Evolutionary conservation across 1,284 basidiomycete species (phyloP), one percentile per base, ranked within the genome.

Genomic region (Leccinum holopus): DNA sequence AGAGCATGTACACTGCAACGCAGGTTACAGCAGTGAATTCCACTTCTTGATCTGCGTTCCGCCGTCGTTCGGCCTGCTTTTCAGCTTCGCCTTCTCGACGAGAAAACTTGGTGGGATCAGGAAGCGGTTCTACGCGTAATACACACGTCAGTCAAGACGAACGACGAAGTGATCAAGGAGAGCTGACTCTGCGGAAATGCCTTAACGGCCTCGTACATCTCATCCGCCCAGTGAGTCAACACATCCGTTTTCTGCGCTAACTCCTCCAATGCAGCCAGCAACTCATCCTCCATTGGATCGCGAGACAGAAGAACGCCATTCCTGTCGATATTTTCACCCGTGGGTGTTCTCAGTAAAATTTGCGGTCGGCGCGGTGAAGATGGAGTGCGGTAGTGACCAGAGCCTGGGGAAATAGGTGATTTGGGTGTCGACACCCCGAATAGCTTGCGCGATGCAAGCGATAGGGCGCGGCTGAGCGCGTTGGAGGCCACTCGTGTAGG

Each of bases 181-280:
- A 61, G 80, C 90, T 58, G 67, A 92, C 90, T 92, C 75, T 90
- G 86, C 28, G 89, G 88, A 51, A 90, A 79, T 25, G 86, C 86
- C 76, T 87, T 92, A 55, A 92, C 87, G 75, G 86, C 87, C 60
- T 92, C 87, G 65, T 97, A 90, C 84, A 95, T 93, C 74, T 91
- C 87, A 76, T 98, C 96, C 39, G 93, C 97, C 84, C 96, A 96
- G 66, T 93, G 90, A 59, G 91, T 91, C 60, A 98, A 79, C 41
- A 97, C 94, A 66, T 93, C 91, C 28, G 96, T 95, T 83, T 98
- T 98, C 81, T 97, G 94, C 10, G 95, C 96, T 0, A 95, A 77
- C 66, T 97, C 92, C 73, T 98, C 95, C 47, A 98, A 80, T 21
- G 78, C 76, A 2, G 81, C 84, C 10, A 98, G 78, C 8, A 98